Conservation (phyloP, 164 flowering plant genomes). For the Nymphaea colorata region DNA sequence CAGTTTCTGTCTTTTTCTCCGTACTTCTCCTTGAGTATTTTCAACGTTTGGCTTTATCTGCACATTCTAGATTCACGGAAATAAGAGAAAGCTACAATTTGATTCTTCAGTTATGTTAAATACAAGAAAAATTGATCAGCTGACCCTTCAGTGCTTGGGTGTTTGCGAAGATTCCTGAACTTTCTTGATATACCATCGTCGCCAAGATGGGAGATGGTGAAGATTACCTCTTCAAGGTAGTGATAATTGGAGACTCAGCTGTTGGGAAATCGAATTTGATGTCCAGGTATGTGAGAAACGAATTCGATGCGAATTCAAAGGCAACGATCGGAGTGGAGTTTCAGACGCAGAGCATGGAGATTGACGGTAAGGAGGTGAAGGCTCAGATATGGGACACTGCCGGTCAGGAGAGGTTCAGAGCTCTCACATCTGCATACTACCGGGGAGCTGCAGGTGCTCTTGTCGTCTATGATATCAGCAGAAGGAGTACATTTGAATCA, state of each 20-base stretch:
- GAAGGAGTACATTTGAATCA: constrained; percentile 31
- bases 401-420: constrained; percentile 35
- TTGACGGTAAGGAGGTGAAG: constrained; percentile 36
- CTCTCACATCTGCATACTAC: constrained; percentile 41
- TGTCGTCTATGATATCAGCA: constrained; percentile 34
- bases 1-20: too few relatives aligned
- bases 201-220: constrained; percentile 20
- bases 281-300: constrained; percentile 29
- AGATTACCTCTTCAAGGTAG: constrained; percentile 38
- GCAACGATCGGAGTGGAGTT: constrained; percentile 39
- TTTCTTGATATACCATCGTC: neutral
- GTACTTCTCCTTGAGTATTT: too few relatives aligned
- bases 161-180: neutral
- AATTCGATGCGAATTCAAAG: constrained; percentile 29
- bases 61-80: too few relatives aligned
- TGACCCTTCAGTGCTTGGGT: too few relatives aligned
- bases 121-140: too few relatives aligned
- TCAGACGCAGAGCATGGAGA: constrained; percentile 37
- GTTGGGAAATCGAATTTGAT: constrained; percentile 33
- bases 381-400: constrained; percentile 50
- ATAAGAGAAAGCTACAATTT: too few relatives aligned
- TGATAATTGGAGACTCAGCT: constrained; percentile 36
- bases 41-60: too few relatives aligned
- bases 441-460: constrained; percentile 43
- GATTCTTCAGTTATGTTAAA: too few relatives aligned